Conservation (phyloP, 208 protist genomes). For the Novymonas esmeraldas region DNA sequence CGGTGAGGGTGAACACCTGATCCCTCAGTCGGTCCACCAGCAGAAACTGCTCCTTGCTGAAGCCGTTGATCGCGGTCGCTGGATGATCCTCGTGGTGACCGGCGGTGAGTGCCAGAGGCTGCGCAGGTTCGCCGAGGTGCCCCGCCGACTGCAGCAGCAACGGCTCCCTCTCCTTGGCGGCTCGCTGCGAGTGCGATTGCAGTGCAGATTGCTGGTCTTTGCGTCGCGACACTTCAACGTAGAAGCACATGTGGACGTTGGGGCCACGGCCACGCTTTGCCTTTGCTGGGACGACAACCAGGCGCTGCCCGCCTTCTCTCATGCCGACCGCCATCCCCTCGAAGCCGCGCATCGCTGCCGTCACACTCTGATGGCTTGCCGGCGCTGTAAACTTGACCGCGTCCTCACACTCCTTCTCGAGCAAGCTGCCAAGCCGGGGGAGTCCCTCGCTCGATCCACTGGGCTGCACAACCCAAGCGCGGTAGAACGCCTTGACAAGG, state of each 20-base stretch:
- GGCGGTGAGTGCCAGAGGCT: conserved; percentile 6
- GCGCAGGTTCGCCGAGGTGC: neutral
- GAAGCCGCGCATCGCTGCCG: conserved; percentile 71
- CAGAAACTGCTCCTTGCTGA: conserved; percentile 70
- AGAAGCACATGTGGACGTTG: conserved; percentile 73
- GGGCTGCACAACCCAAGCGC: conserved; percentile 67
- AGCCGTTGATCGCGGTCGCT: conserved; percentile 25
- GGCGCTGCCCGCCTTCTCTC: conserved; percentile 56
- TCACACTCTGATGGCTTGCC: conserved; percentile 67
- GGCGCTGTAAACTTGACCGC: conserved; percentile 45
- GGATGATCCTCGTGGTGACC: neutral
- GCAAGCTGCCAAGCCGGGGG: conserved; percentile 63
- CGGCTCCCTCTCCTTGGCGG: conserved; percentile 5
- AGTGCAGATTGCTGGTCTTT: conserved; percentile 35
- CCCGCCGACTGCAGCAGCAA: neutral
- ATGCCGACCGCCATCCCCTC: conserved; percentile 80
- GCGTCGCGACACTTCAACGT: conserved; percentile 47
- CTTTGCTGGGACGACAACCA: conserved; percentile 56
- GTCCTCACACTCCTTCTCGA: conserved; percentile 61
- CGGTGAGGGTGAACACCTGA: conserved; percentile 66
- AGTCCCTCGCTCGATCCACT: conserved; percentile 26
- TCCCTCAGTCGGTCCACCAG: conserved; percentile 67
- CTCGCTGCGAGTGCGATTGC: neutral
- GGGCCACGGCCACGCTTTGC: conserved; percentile 55
- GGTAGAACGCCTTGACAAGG: conserved; percentile 52